These are phyloP conservation scores for Fagopyrum tataricum DNA, from an alignment of 148 eudicot species.

Conservation along the genomic window DNA sequence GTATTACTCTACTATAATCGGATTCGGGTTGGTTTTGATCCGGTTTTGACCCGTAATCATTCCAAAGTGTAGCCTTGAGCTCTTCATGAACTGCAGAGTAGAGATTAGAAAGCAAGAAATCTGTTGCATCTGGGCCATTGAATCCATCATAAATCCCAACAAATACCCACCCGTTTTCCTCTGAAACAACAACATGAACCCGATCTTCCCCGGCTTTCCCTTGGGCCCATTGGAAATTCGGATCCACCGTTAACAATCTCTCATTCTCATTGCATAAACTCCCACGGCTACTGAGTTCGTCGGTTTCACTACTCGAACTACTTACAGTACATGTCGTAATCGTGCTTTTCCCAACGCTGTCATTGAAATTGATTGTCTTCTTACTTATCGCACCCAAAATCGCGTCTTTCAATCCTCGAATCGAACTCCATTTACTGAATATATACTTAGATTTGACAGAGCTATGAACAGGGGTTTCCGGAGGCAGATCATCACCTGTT, in stretches of 20 bases:
- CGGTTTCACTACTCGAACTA: background rate
- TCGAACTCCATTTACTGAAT: conserved; percentile 41
- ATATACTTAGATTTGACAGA: conserved; percentile 21
- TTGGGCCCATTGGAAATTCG: conserved; percentile 62
- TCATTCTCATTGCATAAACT: conserved; percentile 24
- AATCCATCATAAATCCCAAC: conserved; percentile 75
- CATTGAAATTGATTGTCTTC: background rate
- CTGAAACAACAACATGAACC: conserved; percentile 52
- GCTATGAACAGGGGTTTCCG: background rate
- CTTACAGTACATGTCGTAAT: background rate
- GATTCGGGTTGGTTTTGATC: no score
- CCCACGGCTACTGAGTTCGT: conserved; percentile 22
- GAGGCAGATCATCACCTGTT: conserved; percentile 19
- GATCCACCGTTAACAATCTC: conserved; percentile 12
- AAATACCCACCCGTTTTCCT: conserved; percentile 65
- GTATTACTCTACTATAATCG: no score
- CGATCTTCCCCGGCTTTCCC: conserved; percentile 74
- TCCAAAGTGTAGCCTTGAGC: conserved; percentile 35
- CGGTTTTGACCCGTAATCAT: conserved; percentile 4
- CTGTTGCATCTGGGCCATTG: conserved; percentile 71
- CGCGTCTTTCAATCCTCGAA: conserved; percentile 38
- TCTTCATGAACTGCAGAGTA: conserved; percentile 42
- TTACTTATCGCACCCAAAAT: conserved; percentile 25
- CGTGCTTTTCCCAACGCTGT: conserved; percentile 8
- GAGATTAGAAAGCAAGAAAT: conserved; percentile 42